A percentile compares a stretch with the other conserved stretches of the same genome.
Conservation (phyloP, 345 rosid species). For the Salix purpurea region DNA sequence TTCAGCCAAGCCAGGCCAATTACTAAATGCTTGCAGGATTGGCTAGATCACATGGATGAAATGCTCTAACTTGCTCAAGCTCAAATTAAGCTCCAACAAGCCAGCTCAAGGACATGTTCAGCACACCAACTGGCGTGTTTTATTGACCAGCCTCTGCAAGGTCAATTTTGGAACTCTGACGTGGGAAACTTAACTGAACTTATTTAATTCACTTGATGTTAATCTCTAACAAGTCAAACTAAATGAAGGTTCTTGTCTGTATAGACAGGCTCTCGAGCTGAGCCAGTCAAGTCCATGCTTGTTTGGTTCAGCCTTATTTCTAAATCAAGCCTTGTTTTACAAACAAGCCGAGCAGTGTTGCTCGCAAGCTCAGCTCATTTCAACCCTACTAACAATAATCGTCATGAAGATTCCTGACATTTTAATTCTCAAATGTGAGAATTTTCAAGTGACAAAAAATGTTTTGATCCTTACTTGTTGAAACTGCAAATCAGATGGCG, state of each 20-base stretch:
- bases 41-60: background rate
- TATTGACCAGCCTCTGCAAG: background rate
- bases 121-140: background rate
- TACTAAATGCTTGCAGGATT: background rate
- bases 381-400: background rate
- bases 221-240: background rate
- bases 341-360: background rate
- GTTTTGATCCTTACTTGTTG: slow-evolving; percentile 63
- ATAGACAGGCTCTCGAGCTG: background rate
- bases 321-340: background rate
- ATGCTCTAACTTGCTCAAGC: background rate
- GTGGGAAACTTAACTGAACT: background rate
- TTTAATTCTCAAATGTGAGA: background rate
- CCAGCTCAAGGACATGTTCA: background rate
- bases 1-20: background rate
- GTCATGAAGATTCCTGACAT: background rate
- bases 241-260: background rate
- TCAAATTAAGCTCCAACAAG: background rate
- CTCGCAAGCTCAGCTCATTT: background rate
- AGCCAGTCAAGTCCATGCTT: background rate
- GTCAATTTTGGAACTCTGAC: background rate
- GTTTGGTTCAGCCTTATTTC: background rate
- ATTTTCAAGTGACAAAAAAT: slow-evolving; percentile 4
- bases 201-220: background rate
- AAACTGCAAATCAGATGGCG: slow-evolving; percentile 64